A percentile compares a stretch with the other conserved stretches of the same genome.
Conservation (phyloP, 306 rosid genomes). For the Begonia fuchsioides region DNA sequence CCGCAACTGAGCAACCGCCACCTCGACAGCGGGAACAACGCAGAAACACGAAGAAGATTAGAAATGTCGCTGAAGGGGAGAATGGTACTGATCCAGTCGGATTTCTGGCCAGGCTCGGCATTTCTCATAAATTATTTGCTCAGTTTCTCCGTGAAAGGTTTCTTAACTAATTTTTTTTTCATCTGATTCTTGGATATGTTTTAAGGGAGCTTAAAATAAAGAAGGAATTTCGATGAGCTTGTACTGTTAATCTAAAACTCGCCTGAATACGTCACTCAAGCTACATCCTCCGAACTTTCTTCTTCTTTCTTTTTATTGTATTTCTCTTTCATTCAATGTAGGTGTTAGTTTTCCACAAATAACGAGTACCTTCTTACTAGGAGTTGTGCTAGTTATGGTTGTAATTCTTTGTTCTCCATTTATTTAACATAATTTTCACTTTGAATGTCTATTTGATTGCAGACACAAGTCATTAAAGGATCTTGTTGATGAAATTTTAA, state of each 20-base stretch:
- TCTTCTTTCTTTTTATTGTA: background rate
- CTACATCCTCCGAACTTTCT: background rate
- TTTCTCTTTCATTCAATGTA: background rate
- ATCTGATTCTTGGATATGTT: constrained; percentile 2
- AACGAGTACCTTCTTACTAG: too few relatives aligned
- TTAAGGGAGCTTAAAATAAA: constrained; percentile 3
- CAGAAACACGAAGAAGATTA: constrained; percentile 14
- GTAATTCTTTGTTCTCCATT: too few relatives aligned
- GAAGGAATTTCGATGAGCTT: constrained; percentile 1
- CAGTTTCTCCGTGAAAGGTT: constrained; percentile 92
- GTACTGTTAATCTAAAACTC: background rate
- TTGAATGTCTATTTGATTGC: constrained; percentile 9
- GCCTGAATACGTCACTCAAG: background rate
- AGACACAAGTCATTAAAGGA: constrained; percentile 78
- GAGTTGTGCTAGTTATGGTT: too few relatives aligned
- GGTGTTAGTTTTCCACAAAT: too few relatives aligned
- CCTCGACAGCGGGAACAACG: constrained; percentile 14
- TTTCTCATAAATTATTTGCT: constrained; percentile 65
- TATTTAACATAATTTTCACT: too few relatives aligned
- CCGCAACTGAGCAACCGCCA: constrained; percentile 52
- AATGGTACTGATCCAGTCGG: constrained; percentile 76
- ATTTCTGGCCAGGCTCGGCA: constrained; percentile 58
- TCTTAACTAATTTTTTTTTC: constrained; percentile 1
- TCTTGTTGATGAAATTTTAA: constrained; percentile 57
- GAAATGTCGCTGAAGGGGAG: constrained; percentile 24